Percentiles rank a stretch among this genome's conserved stretches.
Conservation (phyloP, 2,329 filamentous ascomycete genomes). For the Alternaria triticimaculans region DNA sequence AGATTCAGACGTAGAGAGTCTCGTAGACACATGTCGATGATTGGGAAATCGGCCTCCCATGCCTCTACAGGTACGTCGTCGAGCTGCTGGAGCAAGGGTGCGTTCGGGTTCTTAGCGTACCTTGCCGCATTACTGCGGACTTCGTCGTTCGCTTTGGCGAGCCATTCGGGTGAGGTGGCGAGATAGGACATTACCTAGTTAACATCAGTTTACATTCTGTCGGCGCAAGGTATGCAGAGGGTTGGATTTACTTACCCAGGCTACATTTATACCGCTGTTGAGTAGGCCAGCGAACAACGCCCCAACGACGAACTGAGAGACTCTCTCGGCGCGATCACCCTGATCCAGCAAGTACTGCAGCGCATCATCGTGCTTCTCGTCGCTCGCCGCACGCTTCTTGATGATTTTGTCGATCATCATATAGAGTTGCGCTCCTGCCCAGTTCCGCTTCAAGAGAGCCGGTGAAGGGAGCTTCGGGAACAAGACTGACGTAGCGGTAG, state of each 20-base stretch:
- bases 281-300: slow-evolving; percentile 63
- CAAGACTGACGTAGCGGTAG: slow-evolving; percentile 57
- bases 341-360: slow-evolving; percentile 62
- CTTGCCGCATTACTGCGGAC: slow-evolving; percentile 55
- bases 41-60: slow-evolving; percentile 64
- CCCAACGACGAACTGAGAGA: slow-evolving; percentile 60
- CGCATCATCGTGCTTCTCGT: slow-evolving; percentile 56
- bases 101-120: slow-evolving; percentile 49
- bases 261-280: slow-evolving; percentile 64
- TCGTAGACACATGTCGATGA: slow-evolving; percentile 59
- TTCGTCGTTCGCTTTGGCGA: slow-evolving; percentile 54
- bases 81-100: slow-evolving; percentile 50
- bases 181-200: slow-evolving; percentile 34
- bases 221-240: not conserved
- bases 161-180: slow-evolving; percentile 53
- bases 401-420: slow-evolving; percentile 58
- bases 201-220: not conserved
- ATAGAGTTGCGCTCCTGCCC: slow-evolving; percentile 57
- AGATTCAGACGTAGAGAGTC: slow-evolving; percentile 62
- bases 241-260: slow-evolving; percentile 50
- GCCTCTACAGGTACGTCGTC: slow-evolving; percentile 57
- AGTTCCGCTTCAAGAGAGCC: slow-evolving; percentile 53
- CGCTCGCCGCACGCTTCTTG: slow-evolving; percentile 53
- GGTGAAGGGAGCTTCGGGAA: slow-evolving; percentile 61
- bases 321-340: slow-evolving; percentile 54